Evolutionary conservation across 2,329 filamentous ascomycete species (phyloP), one percentile per base, ranked within the genome.

Genomic region (Xylaria sp.): DNA sequence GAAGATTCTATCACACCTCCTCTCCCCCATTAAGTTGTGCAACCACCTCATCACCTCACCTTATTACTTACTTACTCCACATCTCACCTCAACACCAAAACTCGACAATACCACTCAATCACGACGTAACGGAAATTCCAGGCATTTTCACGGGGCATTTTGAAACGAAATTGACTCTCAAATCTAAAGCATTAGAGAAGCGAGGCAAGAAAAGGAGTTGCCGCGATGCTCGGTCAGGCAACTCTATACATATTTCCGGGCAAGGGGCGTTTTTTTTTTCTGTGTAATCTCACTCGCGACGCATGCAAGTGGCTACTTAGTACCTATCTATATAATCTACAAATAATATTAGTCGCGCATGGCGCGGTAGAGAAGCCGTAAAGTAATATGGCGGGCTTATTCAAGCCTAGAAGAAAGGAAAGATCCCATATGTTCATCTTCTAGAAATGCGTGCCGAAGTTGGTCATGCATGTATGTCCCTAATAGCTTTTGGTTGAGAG

Each of bases 161-260:
- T 11, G 31, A 54, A 40, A 40, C 1, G 38, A 56, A 61, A 48
- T 13, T 20, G 59, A 36, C 20, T 23, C 28, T 28, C 33, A 33
- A 23, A 53, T 31, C 13, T 20, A 26, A 20, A 33, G 54, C 62
- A 65, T 51, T 53, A 59, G 36, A 64, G 54, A n/a, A 65, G 26
- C 56, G 26, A 54, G 36, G 20, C 17, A 57, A 13, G 28, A 28
- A 28, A 23, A 10, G 49, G 26, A n/a, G 10, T 23, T 40, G 20
- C 54, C 36, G 13, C 11, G 26, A 33, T 33, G 9, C 23, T 2
- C 20, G 26, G 23, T 51, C 48, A n/a, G 1, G 15, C 7, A 31
- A 10, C 26, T 31, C 48, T 15, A 6, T 0, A 17, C 36, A 40
- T n/a, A 40, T 33, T 9, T 13, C 15, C 9, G 49, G 26, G 15